These are phyloP conservation scores for Penicillium waksmanii DNA, from an alignment of 495 filamentous ascomycete genomes.

Conservation along the genomic window DNA sequence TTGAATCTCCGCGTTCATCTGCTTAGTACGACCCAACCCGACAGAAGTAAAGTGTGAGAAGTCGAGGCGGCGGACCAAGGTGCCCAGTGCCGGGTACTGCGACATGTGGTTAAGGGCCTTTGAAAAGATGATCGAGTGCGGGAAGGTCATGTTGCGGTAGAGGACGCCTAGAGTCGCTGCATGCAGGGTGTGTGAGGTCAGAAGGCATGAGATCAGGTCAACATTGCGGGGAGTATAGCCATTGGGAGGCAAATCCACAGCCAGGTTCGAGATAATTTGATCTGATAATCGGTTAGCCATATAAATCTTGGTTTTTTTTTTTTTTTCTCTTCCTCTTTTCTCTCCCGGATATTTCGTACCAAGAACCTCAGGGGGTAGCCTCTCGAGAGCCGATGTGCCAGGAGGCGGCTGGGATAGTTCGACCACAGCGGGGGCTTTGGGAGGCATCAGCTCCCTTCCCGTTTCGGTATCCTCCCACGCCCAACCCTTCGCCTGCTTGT, in stretches of 20 bases:
- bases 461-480: constrained; percentile 53
- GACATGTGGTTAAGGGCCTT: constrained; percentile 78
- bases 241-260: constrained; percentile 76
- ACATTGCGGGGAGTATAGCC: constrained; percentile 78
- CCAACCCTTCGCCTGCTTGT: constrained; percentile 54
- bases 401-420: constrained; percentile 32
- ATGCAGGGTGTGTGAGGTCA: constrained; percentile 77
- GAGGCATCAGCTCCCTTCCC: constrained; percentile 25
- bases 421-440: constrained; percentile 34
- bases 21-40: constrained; percentile 76
- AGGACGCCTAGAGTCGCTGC: constrained; percentile 76
- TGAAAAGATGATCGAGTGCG: constrained; percentile 83
- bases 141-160: constrained; percentile 83
- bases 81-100: constrained; percentile 71
- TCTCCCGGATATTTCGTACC: constrained; percentile 53
- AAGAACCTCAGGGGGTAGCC: constrained; percentile 69
- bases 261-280: constrained; percentile 75
- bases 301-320: background rate
- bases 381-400: constrained; percentile 59
- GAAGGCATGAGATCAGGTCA: constrained; percentile 76
- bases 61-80: constrained; percentile 79
- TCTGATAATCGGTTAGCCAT: constrained; percentile 47
- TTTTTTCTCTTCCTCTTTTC: background rate
- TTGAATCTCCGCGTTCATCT: constrained; percentile 78
- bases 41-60: constrained; percentile 89